Conservation (phyloP, 1,284 basidiomycete genomes). For the Leccinum fuscescens region DNA sequence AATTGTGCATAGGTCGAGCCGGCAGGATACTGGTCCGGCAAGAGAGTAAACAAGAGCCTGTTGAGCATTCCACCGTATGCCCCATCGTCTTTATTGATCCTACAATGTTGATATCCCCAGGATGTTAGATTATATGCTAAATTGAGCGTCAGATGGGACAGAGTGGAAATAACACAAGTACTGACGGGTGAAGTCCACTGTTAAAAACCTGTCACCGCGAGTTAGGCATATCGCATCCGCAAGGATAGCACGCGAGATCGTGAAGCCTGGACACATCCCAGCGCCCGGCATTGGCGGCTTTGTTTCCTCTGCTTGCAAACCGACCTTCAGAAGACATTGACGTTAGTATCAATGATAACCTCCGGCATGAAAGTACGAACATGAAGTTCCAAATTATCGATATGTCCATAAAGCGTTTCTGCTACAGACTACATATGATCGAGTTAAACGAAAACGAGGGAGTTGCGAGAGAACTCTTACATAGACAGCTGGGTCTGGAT, state of each 20-base stretch:
- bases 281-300: constrained; percentile 73
- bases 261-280: constrained; percentile 84
- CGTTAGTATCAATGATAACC: neutral
- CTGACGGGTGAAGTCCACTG: constrained; percentile 69
- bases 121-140: constrained; percentile 68
- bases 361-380: constrained; percentile 33
- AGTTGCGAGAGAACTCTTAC: constrained; percentile 36
- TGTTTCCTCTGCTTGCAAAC: constrained; percentile 75
- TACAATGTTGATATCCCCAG: constrained; percentile 76
- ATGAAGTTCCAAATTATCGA: constrained; percentile 76
- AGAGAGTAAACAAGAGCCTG: constrained; percentile 67
- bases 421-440: constrained; percentile 53
- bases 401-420: constrained; percentile 65
- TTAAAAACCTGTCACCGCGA: constrained; percentile 78
- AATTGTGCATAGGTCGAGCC: constrained; percentile 62
- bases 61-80: constrained; percentile 71
- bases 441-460: neutral
- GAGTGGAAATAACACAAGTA: constrained; percentile 6
- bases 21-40: constrained; percentile 66
- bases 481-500: constrained; percentile 60
- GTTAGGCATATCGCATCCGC: constrained; percentile 76
- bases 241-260: constrained; percentile 82
- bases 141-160: constrained; percentile 1
- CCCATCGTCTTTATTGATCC: constrained; percentile 61
- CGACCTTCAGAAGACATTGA: constrained; percentile 42